Percentiles rank a stretch among this genome's conserved stretches.
Evolutionary conservation across 1,139 yeast species (phyloP).

Genomic region (Barnettozyma hawaiiensis): DNA sequence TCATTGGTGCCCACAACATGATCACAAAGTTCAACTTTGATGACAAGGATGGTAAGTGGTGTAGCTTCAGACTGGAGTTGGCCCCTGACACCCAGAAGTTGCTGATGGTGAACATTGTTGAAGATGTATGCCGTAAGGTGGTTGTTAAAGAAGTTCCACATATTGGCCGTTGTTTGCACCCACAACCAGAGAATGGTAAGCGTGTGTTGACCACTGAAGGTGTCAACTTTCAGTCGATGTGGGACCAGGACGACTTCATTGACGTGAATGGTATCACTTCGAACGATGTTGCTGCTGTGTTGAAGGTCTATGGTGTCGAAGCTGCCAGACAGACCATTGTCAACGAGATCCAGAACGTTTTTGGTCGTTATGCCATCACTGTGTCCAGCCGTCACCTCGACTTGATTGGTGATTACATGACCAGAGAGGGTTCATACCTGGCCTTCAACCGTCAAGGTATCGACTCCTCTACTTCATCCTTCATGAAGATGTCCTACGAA

Average conservation of each 20-base stretch:
- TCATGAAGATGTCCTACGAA: slow-evolving; percentile 98
- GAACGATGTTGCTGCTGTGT: slow-evolving; percentile 88
- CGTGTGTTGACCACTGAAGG: slow-evolving; percentile 93
- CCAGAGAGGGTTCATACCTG: slow-evolving; percentile 93
- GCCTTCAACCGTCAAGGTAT: slow-evolving; percentile 99
- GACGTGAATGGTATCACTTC: slow-evolving; percentile 84
- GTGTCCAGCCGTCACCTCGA: slow-evolving; percentile 94
- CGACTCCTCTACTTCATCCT: slow-evolving; percentile 89
- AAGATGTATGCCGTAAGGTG: slow-evolving; percentile 81
- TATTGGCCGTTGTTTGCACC: slow-evolving; percentile 91
- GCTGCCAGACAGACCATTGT: slow-evolving; percentile 98
- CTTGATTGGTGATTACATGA: slow-evolving; percentile 98
- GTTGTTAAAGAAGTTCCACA: slow-evolving; percentile 90
- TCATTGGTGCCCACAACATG: slow-evolving; percentile 64
- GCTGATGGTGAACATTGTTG: slow-evolving; percentile 95
- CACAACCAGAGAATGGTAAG: slow-evolving; percentile 60
- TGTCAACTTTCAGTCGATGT: slow-evolving; percentile 95
- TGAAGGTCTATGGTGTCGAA: slow-evolving; percentile 93
- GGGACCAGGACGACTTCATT: slow-evolving; percentile 93
- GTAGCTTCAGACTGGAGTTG: slow-evolving; percentile 80
- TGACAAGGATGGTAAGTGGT: slow-evolving; percentile 85
- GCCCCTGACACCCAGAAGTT: slow-evolving; percentile 86
- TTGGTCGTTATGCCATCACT: slow-evolving; percentile 92
- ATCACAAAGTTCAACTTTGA: slow-evolving; percentile 84
- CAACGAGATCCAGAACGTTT: slow-evolving; percentile 91